Conservation (phyloP, 371 early-diverging fungal species). For the Synchytrium microbalum region DNA sequence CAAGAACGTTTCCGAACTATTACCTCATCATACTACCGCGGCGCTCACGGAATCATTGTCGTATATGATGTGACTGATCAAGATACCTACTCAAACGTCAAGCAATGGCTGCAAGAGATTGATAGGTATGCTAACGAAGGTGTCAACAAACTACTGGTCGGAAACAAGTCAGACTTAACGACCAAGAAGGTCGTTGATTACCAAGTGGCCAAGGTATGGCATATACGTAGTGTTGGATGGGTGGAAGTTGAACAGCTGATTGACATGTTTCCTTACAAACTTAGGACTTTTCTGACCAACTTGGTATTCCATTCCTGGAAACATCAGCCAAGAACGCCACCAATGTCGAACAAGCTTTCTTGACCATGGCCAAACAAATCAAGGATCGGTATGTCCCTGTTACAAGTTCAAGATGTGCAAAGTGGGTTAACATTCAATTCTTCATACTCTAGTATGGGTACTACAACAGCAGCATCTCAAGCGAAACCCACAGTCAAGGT, state of each 20-base stretch:
- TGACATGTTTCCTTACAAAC: conserved; percentile 6
- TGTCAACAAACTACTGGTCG: conserved; percentile 96
- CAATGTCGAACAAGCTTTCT: conserved; percentile 96
- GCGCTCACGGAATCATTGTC: conserved; percentile 98
- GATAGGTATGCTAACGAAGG: conserved; percentile 92
- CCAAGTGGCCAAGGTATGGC: conserved; percentile 44
- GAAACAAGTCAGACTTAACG: conserved; percentile 96
- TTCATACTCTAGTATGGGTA: conserved; percentile 18
- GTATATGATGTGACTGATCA: conserved; percentile 99
- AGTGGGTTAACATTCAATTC: not conserved
- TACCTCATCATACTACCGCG: conserved; percentile 97
- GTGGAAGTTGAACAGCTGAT: conserved; percentile 5
- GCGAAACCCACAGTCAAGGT: conserved; percentile 11
- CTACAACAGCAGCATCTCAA: conserved; percentile 10
- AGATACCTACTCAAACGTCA: conserved; percentile 93
- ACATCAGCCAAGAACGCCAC: conserved; percentile 95
- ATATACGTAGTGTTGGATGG: conserved; percentile 3
- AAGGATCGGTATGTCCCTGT: conserved; percentile 53
- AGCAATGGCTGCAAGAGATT: conserved; percentile 98
- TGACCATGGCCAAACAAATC: conserved; percentile 80
- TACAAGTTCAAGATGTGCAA: not conserved
- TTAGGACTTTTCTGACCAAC: conserved; percentile 76
- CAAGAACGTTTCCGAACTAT: conserved; percentile 99
- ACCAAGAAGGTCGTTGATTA: conserved; percentile 70
- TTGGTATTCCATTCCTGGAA: conserved; percentile 86